Conservation (phyloP, 2,329 filamentous ascomycete species). For the Helminthosporium solani region DNA sequence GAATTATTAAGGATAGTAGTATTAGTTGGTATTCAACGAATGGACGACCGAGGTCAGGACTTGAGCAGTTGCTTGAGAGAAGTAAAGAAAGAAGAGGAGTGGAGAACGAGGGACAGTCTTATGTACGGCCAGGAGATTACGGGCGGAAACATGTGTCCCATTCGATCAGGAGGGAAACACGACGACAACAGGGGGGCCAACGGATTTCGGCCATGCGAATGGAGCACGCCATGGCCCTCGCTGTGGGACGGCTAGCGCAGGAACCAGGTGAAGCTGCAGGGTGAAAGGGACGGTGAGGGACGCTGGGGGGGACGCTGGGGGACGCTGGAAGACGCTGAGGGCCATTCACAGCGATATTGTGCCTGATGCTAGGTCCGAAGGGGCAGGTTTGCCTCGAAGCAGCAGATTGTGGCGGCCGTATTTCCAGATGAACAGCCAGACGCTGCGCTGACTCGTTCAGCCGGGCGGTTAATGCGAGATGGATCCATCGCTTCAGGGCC, state of each 20-base stretch:
- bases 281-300: too few species aligned
- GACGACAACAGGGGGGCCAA: constrained; percentile 26
- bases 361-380: constrained; percentile 28
- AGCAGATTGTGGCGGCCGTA: constrained; percentile 33
- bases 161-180: constrained; percentile 30
- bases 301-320: too few species aligned
- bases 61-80: constrained; percentile 38
- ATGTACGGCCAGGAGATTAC: constrained; percentile 43
- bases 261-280: constrained; percentile 33
- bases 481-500: background rate
- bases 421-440: constrained; percentile 33
- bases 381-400: constrained; percentile 28
- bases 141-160: constrained; percentile 32
- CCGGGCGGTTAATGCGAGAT: constrained; percentile 26
- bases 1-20: constrained; percentile 39
- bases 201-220: constrained; percentile 27
- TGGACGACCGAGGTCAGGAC: constrained; percentile 46
- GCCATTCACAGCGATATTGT: constrained; percentile 28
- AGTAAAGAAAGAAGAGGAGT: constrained; percentile 31
- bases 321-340: too few species aligned
- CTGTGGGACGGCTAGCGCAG: constrained; percentile 38
- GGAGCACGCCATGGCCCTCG: too few species aligned
- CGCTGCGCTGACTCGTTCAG: constrained; percentile 14
- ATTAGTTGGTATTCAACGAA: constrained; percentile 44
- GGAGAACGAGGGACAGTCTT: constrained; percentile 25